phyloP scores from a whole-genome alignment of 805 yeast genomes.

The Barnettozyma botsteinii region DNA sequence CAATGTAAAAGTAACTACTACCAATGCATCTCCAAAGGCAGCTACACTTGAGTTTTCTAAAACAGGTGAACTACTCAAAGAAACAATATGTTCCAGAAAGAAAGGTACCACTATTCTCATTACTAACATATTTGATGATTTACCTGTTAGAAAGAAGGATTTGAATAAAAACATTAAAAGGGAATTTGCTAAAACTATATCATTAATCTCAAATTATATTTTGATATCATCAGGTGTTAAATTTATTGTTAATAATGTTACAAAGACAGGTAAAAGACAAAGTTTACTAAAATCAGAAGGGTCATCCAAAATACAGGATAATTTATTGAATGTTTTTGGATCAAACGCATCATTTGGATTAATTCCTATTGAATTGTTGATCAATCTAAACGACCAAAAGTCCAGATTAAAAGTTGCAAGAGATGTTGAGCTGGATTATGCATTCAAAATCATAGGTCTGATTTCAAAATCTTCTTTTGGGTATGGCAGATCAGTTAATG shows the following conservation, averaged over 20 bases:
- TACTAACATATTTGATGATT: slow-evolving; percentile 50
- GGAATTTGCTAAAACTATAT: slow-evolving; percentile 67
- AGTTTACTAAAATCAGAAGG: slow-evolving; percentile 58
- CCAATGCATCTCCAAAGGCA: slow-evolving; percentile 51
- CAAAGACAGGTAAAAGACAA: slow-evolving; percentile 42
- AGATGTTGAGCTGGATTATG: slow-evolving; percentile 24
- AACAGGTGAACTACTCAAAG: slow-evolving; percentile 44
- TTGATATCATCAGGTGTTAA: slow-evolving; percentile 55
- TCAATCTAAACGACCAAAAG: slow-evolving; percentile 31
- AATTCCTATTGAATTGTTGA: slow-evolving; percentile 38
- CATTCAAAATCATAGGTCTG: slow-evolving; percentile 45
- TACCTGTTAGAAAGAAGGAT: slow-evolving; percentile 82
- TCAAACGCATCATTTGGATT: slow-evolving; percentile 56
- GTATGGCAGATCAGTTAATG: slow-evolving; percentile 62
- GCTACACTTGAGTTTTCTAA: slow-evolving; percentile 46
- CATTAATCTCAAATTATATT: slow-evolving; percentile 57
- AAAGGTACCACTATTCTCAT: slow-evolving; percentile 67
- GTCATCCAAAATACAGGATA: slow-evolving; percentile 40
- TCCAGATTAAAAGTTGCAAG: slow-evolving; percentile 12
- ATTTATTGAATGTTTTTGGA: slow-evolving; percentile 67
- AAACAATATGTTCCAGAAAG: slow-evolving; percentile 42
- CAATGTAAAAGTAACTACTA: slow-evolving; percentile 43
- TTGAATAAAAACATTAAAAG: slow-evolving; percentile 59
- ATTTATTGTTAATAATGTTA: slow-evolving; percentile 53
- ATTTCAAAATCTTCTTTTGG: slow-evolving; percentile 80